Base-by-base conservation (phyloP, 2,329 filamentous ascomycete genomes). In the Dactylellina leptospora region DNA sequence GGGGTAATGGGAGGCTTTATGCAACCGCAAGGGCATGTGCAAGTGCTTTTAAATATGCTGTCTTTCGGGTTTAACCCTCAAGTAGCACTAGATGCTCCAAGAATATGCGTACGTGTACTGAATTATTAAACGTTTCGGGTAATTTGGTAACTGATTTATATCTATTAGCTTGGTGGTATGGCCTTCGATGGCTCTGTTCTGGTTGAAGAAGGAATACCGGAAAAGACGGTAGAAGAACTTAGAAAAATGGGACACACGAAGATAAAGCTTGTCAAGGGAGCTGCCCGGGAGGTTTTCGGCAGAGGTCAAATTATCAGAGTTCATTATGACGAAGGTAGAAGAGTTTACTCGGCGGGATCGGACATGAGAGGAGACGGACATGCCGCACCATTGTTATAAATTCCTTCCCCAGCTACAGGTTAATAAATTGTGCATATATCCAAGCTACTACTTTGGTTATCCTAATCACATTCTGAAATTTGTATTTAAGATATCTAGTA, bases 1-100 rank as follows among this genome's bases (percentile, higher is more conserved):
- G 95, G 95, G 58, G 93, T 97, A 71, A 97, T 97, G 95, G 95
- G 95, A 56, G 93, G 92, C 1, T 97, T 96, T 81, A 97, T 97
- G 90, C 95, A 99, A 81, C 95, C 95, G 0, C 95, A 97, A 80
- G 95, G 93, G 20, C 95, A 97, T 72, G 88, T 97, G 0, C 95
- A 97, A 80, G 92, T 96, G 0, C 81, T 99, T 8, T 83, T 97
- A 1, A 96, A 96, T 75, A 93, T 96, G 85, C 81, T 96, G 0
- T 86, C 92, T 0, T 96, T 93, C 76, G 87, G 88, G 1, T 83
- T 92, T 58, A 89, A 88, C 74, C 92, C 93, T 0, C 95, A 99
- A 80, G 87, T 91, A 69, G 92, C 93, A 1, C 84, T 97, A 0
- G 95, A 99, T 78, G 90, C 93, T 2, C 93, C 95, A 13, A 84